phyloP scores from a whole-genome alignment of 805 yeast genomes.

The Monosporozyma yasuniensis region DNA sequence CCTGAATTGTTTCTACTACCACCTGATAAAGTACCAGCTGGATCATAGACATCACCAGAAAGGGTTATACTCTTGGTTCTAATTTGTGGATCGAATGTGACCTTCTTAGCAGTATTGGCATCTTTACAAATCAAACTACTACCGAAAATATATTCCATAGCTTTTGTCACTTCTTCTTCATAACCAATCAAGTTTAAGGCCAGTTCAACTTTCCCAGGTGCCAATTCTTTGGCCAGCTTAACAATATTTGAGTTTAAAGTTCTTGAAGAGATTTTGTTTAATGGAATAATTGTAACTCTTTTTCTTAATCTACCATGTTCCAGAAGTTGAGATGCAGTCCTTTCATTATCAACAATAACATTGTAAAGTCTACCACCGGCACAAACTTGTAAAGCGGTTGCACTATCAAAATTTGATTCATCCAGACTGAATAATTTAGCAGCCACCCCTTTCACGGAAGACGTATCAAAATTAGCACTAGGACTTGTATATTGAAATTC shows the following conservation, averaged over 20 bases:
- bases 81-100: conserved; percentile 80
- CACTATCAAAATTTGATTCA: conserved; percentile 47
- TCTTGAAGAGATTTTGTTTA: conserved; percentile 70
- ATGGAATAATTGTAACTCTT: conserved; percentile 85
- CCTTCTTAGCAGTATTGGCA: conserved; percentile 76
- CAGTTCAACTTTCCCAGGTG: conserved; percentile 81
- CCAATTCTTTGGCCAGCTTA: conserved; percentile 58
- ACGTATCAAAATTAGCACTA: conserved; percentile 45
- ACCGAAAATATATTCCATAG: conserved; percentile 91
- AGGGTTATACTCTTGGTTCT: conserved; percentile 77
- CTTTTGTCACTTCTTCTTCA: conserved; percentile 58
- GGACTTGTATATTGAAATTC: conserved; percentile 72
- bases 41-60: conserved; percentile 93
- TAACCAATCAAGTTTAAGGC: conserved; percentile 76
- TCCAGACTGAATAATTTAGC: conserved; percentile 70
- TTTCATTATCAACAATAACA: conserved; percentile 83
- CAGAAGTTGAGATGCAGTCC: conserved; percentile 71
- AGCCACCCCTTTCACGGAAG: conserved; percentile 76
- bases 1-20: conserved; percentile 66
- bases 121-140: conserved; percentile 79
- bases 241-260: conserved; percentile 45
- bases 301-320: conserved; percentile 70
- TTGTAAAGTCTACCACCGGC: conserved; percentile 90
- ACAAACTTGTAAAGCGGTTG: conserved; percentile 82
- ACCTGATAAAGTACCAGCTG: conserved; percentile 91